Percentiles rank a stretch among this genome's conserved stretches.
Evolutionary conservation across 148 eudicot genomes (phyloP).

Genomic region (Mesembryanthemum crystallinum): DNA sequence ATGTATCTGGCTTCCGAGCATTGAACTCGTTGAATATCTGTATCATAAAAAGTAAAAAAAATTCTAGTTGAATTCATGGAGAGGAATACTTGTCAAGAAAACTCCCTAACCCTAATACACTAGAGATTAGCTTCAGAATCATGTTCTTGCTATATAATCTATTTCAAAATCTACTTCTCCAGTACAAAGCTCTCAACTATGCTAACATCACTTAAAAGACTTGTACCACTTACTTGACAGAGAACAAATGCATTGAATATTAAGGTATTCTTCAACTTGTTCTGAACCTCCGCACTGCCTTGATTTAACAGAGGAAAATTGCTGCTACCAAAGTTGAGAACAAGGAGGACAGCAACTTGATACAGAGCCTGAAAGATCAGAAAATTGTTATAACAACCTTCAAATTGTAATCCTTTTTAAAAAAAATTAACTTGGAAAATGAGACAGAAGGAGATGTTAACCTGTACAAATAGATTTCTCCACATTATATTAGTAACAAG

Average conservation of each 20-base stretch:
- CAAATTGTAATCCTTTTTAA: neutral
- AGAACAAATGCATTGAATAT: constrained; percentile 82
- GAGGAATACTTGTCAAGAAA: neutral
- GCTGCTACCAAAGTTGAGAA: constrained; percentile 58
- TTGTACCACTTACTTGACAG: constrained; percentile 64
- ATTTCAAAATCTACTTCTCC: neutral
- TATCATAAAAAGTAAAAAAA: neutral
- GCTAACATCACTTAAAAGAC: neutral
- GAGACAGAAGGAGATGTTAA: constrained; percentile 3
- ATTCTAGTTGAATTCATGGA: neutral
- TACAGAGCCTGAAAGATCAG: constrained; percentile 61
- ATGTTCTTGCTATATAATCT: neutral
- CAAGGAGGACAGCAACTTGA: constrained; percentile 75
- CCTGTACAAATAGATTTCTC: constrained; percentile 92
- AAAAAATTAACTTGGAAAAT: constrained; percentile 1
- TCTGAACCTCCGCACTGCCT: constrained; percentile 44
- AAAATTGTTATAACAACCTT: neutral
- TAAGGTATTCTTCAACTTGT: constrained; percentile 69
- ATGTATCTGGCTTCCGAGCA: constrained; percentile 79
- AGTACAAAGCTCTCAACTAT: neutral
- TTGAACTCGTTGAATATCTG: constrained; percentile 93
- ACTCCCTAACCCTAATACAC: too few species aligned
- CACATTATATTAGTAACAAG: constrained; percentile 98
- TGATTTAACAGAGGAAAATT: constrained; percentile 44
- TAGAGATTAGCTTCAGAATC: too few species aligned